Evolutionary conservation across 805 yeast genomes (phyloP), one percentile per base, ranked within the genome.

Genomic region (Nakazawaea peltata): DNA sequence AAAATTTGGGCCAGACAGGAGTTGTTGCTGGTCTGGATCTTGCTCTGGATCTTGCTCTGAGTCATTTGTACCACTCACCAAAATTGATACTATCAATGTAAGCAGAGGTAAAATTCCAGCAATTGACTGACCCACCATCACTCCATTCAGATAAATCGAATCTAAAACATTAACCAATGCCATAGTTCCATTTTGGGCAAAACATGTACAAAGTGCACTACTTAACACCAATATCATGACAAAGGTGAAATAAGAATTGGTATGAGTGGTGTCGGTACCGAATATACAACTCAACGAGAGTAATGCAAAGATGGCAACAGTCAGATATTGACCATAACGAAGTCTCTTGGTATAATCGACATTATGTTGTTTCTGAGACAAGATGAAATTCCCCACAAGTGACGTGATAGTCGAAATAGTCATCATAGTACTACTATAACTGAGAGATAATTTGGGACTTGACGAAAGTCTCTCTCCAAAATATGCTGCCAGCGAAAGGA

Each of bases 101-200:
- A 82, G 51, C 0, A 95, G 77, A 2, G 98, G 97, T 24, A 90
- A 60, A 0, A 92, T 95, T 2, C 98, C 98, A 0, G 97, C 86
- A 13, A 90, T 62, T 0, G 95, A 95, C 55, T 90, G 95, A 2
- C 98, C 98, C 3, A 88, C 88, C 81, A 92, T 84, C 2, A 81
- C 81, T 0, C 83, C 94, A 49, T 92, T 95, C 9, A 94, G 88
- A 51, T 73, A 83, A 11, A 76, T 69, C 1, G 85, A 68, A 4
- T 92, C 88, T 50, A 76, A 65, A 1, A 81, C 74, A 47, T 84
- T 83, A 3, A 81, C 92, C 27, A 85, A 67, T 4, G 97, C 95
- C 77, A 88, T 76, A 7, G 83, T 69, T 10, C 97, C 97, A 49
- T 85, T 90, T 49, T 90, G 98, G 2, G 92, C 80, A 43, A 79